Evolutionary conservation across 495 filamentous ascomycete species (phyloP).

Genomic region (Penicillium egyptiacum): DNA sequence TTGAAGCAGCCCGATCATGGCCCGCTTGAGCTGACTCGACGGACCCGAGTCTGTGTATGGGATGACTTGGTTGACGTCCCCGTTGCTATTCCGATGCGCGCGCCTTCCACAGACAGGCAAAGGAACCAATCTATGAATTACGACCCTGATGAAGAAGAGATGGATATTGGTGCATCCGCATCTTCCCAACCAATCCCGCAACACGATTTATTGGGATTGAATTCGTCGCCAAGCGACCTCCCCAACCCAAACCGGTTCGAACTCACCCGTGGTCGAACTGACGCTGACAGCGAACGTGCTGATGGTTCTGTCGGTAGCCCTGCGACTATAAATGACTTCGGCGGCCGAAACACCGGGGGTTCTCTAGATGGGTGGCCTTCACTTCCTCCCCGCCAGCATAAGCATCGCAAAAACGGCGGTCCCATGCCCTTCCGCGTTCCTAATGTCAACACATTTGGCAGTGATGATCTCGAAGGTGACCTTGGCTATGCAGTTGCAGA

Average conservation of each 20-base stretch:
- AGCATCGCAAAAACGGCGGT: slow-evolving; percentile 43
- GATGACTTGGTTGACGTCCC: slow-evolving; percentile 96
- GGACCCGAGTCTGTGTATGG: slow-evolving; percentile 93
- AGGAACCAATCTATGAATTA: slow-evolving; percentile 52
- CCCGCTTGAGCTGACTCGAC: slow-evolving; percentile 85
- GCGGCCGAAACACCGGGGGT: slow-evolving; percentile 33
- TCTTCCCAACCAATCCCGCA: slow-evolving; percentile 56
- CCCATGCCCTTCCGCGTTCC: slow-evolving; percentile 40
- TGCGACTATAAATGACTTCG: slow-evolving; percentile 35
- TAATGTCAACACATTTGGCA: slow-evolving; percentile 49
- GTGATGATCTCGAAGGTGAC: slow-evolving; percentile 85
- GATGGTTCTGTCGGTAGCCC: slow-evolving; percentile 40
- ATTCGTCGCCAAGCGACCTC: slow-evolving; percentile 62
- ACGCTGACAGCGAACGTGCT: slow-evolving; percentile 40
- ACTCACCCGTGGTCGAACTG: slow-evolving; percentile 57
- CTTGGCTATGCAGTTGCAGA: slow-evolving; percentile 90
- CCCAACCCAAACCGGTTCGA: slow-evolving; percentile 87
- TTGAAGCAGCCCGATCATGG: slow-evolving; percentile 90
- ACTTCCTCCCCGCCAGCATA: slow-evolving; percentile 34
- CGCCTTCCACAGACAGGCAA: slow-evolving; percentile 73
- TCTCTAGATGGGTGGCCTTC: slow-evolving; percentile 44
- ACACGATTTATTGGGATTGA: slow-evolving; percentile 73
- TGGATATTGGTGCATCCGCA: slow-evolving; percentile 82
- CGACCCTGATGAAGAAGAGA: slow-evolving; percentile 68
- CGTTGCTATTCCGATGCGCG: slow-evolving; percentile 83